These are phyloP conservation scores for Phytopythium helicoides DNA, from an alignment of 352 stramenopile genomes.

Conservation along the genomic window DNA sequence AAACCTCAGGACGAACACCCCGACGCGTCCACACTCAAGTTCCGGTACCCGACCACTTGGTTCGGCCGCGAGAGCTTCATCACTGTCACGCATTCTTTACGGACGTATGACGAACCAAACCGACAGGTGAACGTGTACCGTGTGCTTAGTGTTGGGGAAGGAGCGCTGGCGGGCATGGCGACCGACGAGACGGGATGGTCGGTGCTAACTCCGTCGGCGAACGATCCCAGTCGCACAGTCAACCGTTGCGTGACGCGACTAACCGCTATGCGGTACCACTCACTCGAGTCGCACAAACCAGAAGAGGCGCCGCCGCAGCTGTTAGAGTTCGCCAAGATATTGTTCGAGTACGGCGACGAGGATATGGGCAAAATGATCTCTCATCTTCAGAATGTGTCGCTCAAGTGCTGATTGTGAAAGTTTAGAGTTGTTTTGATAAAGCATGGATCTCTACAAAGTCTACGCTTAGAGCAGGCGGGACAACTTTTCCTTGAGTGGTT, in stretches of 20 bases:
- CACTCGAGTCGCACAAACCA: neutral
- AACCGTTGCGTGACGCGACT: neutral
- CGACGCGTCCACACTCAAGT: neutral
- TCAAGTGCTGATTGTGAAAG: too few species aligned
- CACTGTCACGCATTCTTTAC: neutral
- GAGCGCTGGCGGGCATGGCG: conserved; percentile 19
- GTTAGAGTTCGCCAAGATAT: neutral
- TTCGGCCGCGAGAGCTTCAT: conserved; percentile 1
- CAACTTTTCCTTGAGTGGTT: too few species aligned
- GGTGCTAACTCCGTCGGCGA: neutral
- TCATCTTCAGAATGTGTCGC: neutral
- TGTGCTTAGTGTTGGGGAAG: conserved; percentile 27
- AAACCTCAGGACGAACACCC: neutral
- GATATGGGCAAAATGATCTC: conserved; percentile 1
- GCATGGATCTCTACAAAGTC: too few species aligned
- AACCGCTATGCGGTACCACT: neutral
- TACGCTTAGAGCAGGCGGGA: too few species aligned
- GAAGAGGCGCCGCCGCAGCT: neutral
- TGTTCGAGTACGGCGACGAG: neutral
- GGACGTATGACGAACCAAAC: conserved; percentile 9
- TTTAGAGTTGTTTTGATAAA: too few species aligned
- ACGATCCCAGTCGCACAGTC: neutral
- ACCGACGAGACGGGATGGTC: conserved; percentile 29
- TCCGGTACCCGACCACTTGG: conserved; percentile 1
- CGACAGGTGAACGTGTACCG: conserved; percentile 23